These are phyloP conservation scores for Neurospora sp. DNA, from an alignment of 495 filamentous ascomycete species.

Conservation along the genomic window DNA sequence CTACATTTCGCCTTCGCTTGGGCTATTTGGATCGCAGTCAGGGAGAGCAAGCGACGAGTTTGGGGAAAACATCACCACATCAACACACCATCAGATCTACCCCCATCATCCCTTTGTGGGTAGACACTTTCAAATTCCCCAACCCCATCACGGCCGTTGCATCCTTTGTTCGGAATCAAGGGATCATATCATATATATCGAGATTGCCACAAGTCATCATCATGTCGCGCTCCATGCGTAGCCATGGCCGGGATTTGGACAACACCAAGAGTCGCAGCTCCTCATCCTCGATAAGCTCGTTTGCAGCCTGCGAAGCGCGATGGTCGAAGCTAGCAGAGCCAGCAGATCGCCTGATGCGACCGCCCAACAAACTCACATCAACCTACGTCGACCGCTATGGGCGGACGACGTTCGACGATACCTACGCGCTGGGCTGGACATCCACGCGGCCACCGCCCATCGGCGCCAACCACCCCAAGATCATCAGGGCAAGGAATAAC, in stretches of 20 bases:
- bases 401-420: slow-evolving; percentile 6
- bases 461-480: slow-evolving; percentile 14
- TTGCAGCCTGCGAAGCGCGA: not conserved
- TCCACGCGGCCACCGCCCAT: not conserved
- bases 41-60: not conserved
- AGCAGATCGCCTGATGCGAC: slow-evolving; percentile 13
- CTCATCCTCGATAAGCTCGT: not conserved
- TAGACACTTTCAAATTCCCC: not conserved
- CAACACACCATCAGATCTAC: not conserved
- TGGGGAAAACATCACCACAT: not conserved
- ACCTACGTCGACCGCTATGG: slow-evolving; percentile 7
- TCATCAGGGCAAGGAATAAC: slow-evolving; percentile 4
- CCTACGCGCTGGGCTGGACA: slow-evolving; percentile 3
- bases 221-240: not conserved
- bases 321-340: slow-evolving; percentile 1
- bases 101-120: not conserved
- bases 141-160: not conserved
- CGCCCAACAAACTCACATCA: slow-evolving; percentile 8
- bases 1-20: not conserved
- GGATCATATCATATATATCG: not conserved
- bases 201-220: not conserved
- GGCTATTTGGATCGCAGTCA: not conserved
- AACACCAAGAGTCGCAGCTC: not conserved
- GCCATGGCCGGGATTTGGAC: not conserved
- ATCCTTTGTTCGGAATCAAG: not conserved